These are phyloP conservation scores for Aspergillus bertholletiae DNA, from an alignment of 495 filamentous ascomycete species.

Conservation along the genomic window DNA sequence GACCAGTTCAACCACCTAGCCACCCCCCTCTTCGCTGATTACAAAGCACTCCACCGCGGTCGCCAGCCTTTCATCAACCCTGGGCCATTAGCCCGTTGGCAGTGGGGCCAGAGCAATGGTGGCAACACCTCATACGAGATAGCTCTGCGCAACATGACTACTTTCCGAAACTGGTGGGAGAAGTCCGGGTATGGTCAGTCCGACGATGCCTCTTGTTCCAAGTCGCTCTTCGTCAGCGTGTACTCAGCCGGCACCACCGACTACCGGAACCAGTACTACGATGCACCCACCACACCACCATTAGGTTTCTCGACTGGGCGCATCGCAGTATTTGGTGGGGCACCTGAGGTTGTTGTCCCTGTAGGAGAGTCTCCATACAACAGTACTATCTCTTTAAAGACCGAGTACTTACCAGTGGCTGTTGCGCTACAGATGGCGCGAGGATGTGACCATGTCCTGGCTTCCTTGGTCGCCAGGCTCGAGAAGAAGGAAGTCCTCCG, in stretches of 20 bases:
- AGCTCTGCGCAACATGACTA: conserved; percentile 7
- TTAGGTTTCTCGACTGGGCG: too few species aligned
- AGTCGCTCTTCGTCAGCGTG: too few species aligned
- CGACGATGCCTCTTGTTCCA: too few species aligned
- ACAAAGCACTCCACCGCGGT: conserved; percentile 40
- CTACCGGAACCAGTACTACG: too few species aligned
- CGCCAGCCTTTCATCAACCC: conserved; percentile 54
- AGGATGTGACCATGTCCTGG: conserved; percentile 45
- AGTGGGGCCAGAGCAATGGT: conserved; percentile 43
- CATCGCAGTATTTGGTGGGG: not conserved
- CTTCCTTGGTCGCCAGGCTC: conserved; percentile 50
- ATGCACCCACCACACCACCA: too few species aligned
- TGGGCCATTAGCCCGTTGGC: conserved; percentile 52
- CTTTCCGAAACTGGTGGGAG: too few species aligned
- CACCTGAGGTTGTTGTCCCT: conserved; percentile 10
- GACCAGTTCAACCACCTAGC: conserved; percentile 46
- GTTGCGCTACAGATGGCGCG: conserved; percentile 10
- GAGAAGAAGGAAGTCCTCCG: conserved; percentile 46
- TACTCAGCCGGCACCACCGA: too few species aligned
- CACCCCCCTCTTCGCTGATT: conserved; percentile 49
- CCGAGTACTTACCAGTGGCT: conserved; percentile 7
- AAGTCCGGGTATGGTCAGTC: too few species aligned
- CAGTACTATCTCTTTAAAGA: conserved; percentile 3
- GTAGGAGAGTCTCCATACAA: conserved; percentile 3
- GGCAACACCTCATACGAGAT: not conserved